Conservation (phyloP, 192 early-diverging fungal species). For the Funneliformis geosporum region DNA sequence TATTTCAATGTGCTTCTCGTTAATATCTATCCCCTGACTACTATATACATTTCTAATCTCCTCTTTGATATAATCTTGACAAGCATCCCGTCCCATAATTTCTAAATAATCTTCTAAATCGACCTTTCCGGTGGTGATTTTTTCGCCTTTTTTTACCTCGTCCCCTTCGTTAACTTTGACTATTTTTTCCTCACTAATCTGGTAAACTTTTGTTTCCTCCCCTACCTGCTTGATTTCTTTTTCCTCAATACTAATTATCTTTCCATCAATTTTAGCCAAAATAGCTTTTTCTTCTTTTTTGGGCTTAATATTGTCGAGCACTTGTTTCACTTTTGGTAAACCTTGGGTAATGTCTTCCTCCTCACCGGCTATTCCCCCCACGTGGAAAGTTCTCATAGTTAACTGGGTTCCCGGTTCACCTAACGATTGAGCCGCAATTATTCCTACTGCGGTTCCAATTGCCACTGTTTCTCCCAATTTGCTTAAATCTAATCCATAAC, state of each 20-base stretch:
- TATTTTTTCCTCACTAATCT: background rate
- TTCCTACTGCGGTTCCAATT: background rate
- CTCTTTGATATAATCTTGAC: conserved; percentile 20
- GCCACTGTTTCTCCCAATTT: background rate
- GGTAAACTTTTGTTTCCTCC: background rate
- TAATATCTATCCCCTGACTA: conserved; percentile 15
- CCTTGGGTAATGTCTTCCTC: conserved; percentile 26
- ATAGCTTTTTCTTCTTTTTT: conserved; percentile 2
- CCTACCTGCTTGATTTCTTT: background rate
- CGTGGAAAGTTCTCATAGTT: conserved; percentile 23
- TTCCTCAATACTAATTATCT: no score
- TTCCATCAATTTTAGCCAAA: background rate
- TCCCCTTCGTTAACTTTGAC: background rate
- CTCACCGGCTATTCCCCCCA: background rate
- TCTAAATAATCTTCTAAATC: conserved; percentile 27
- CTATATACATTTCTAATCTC: background rate
- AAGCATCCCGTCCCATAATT: conserved; percentile 12
- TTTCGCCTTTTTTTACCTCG: background rate
- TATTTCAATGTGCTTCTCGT: conserved; percentile 24
- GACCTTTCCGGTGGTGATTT: background rate
- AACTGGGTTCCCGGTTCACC: conserved; percentile 23
- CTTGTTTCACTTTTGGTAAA: conserved; percentile 25
- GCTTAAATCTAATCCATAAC: conserved; percentile 25
- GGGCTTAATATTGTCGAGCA: conserved; percentile 16
- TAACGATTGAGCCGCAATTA: conserved; percentile 19